Base-by-base conservation (phyloP, 345 rosid genomes). In the Dipteronia dyeriana region DNA sequence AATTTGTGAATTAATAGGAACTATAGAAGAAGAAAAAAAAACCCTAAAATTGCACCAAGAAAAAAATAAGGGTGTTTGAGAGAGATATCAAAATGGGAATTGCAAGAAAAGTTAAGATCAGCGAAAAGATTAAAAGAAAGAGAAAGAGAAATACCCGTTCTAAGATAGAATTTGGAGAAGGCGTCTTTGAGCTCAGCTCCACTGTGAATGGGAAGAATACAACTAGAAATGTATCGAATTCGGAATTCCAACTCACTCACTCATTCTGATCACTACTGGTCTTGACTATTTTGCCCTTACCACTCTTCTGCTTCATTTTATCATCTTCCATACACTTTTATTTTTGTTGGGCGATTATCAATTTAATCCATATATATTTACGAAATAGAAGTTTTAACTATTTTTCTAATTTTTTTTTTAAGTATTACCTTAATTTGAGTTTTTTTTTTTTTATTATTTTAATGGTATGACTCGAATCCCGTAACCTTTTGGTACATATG, bases 11-110 rank as follows among this genome's bases (percentile, higher is more conserved):
- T 45, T 61, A 61, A 23, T 61, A 23, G 41, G 41, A 3, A 3
- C 39, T 1, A 43, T 1, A 41, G 10, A 4, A 34, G 4, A 34
- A 34, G 4, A 31, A 34, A 34, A 34, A 31, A 45, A 45, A 60
- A 60, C 68, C 76, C 76, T 73, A 73, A 8, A 73, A 17, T 60
- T 38, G 68, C 20, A 16, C 29, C 75, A 9, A 31, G 20, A 2
- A 17, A 16, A 53, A 17, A 9, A 53, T 19, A 12, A 13, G 0
- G 4, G 0, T 22, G 25, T 45, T 45, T 23, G 14, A 54, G 4
- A 34, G 1, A n/a, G 3, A 59, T 12, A 70, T 49, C 19, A 54
- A 11, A 71, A 31, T 31, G 9, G 10, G 41, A 4, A 26, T 71
- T 54, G 10, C 49, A 56, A 19, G 29, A 9, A 34, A 13, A 19